These are phyloP conservation scores for Phialemoniopsis sp. DNA, from an alignment of 2,329 filamentous ascomycete genomes.

Conservation along the genomic window DNA sequence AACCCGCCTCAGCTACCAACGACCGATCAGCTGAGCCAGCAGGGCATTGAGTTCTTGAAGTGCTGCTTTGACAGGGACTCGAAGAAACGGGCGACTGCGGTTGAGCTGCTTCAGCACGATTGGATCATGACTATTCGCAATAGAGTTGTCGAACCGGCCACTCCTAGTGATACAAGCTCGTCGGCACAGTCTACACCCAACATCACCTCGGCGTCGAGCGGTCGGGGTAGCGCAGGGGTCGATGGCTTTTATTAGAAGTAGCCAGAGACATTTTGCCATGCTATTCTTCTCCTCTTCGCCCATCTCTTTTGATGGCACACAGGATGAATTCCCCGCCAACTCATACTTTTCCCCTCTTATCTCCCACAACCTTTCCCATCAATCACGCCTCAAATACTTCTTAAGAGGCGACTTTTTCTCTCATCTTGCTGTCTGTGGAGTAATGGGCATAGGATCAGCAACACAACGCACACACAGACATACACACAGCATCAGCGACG, in stretches of 20 bases:
- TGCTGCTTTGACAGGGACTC: conserved; percentile 87
- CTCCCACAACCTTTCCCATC: not conserved
- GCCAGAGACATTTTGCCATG: not conserved
- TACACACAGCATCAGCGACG: conserved; percentile 1
- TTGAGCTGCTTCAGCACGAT: conserved; percentile 88
- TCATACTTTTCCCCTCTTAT: conserved; percentile 1
- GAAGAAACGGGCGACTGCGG: conserved; percentile 70
- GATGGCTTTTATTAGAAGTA: conserved; percentile 28
- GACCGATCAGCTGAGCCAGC: conserved; percentile 75
- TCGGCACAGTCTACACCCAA: conserved; percentile 30
- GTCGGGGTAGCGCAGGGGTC: conserved; percentile 17
- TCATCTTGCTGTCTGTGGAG: not conserved
- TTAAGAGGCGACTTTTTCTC: conserved; percentile 2
- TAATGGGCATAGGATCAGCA: no score
- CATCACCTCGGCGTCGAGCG: conserved; percentile 18
- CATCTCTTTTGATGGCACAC: not conserved
- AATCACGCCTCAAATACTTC: not conserved
- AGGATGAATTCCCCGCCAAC: not conserved
- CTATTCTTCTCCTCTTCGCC: not conserved
- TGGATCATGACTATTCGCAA: conserved; percentile 72
- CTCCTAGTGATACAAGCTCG: conserved; percentile 53
- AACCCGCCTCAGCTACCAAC: conserved; percentile 84
- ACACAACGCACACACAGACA: no score
- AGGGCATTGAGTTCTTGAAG: conserved; percentile 83
- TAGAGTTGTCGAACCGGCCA: conserved; percentile 60